Conservation (phyloP, 1,139 yeast genomes). For the Pichia norvegensis region DNA sequence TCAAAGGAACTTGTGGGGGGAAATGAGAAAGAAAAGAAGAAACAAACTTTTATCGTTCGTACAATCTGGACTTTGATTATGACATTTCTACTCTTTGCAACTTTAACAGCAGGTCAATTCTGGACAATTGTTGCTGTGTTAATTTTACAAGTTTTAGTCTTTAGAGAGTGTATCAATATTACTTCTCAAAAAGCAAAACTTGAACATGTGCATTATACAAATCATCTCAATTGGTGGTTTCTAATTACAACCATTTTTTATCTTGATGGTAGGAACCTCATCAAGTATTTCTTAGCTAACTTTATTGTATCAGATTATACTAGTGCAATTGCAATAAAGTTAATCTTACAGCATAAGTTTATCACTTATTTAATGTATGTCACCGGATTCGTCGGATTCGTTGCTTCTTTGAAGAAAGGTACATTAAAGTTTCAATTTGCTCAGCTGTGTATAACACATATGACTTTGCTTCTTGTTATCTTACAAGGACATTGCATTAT, state of each 20-base stretch:
- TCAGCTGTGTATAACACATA: constrained; percentile 88
- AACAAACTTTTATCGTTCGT: constrained; percentile 77
- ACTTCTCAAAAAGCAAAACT: constrained; percentile 79
- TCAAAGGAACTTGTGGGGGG: constrained; percentile 10
- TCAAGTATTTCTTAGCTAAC: constrained; percentile 47
- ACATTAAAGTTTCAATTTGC: constrained; percentile 88
- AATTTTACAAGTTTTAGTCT: constrained; percentile 70
- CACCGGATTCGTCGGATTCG: constrained; percentile 84
- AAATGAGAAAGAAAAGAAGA: constrained; percentile 54
- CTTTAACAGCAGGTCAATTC: constrained; percentile 81
- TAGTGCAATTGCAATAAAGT: constrained; percentile 30
- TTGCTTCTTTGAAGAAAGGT: constrained; percentile 82
- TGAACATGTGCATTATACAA: constrained; percentile 68
- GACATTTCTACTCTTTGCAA: constrained; percentile 66
- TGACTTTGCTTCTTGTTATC: constrained; percentile 84
- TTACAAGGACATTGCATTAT: constrained; percentile 92
- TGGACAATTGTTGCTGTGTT: constrained; percentile 69
- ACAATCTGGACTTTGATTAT: constrained; percentile 94
- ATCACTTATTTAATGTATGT: constrained; percentile 78
- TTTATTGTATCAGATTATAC: constrained; percentile 38
- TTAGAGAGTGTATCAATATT: constrained; percentile 85
- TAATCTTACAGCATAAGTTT: constrained; percentile 68
- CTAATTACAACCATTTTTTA: constrained; percentile 76
- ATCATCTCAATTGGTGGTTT: constrained; percentile 85
- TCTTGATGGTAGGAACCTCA: constrained; percentile 78